A percentile compares a stretch with the other conserved stretches of the same genome.
phyloP scores from a whole-genome alignment of 345 rosid genomes.

The Psidium friedrichsthalianum region DNA sequence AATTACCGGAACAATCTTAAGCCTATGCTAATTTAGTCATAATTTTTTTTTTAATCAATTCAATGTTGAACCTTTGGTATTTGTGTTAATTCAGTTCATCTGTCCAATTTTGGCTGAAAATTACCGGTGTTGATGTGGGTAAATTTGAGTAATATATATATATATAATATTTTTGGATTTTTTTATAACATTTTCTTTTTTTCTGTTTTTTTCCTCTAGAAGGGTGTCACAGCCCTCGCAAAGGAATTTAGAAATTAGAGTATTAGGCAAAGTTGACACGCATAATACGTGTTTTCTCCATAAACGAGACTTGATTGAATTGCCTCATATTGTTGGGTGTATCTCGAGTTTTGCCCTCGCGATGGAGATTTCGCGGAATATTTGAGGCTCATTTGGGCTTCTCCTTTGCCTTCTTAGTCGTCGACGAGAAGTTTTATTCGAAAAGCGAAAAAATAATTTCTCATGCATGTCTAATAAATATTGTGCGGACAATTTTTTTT shows the following conservation, averaged over 20 bases:
- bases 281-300: background rate
- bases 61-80: too few species aligned
- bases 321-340: background rate
- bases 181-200: too few species aligned
- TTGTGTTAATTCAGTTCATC: too few species aligned
- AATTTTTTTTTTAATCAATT: too few species aligned
- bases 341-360: background rate
- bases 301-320: background rate
- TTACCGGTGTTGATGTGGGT: rapidly evolving
- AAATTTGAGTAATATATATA: too few species aligned
- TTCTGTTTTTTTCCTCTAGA: too few species aligned
- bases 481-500: background rate
- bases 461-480: too few species aligned
- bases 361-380: background rate
- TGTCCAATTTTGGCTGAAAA: too few species aligned
- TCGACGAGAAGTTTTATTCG: background rate
- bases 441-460: background rate
- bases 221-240: too few species aligned
- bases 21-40: too few species aligned
- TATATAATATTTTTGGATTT: too few species aligned
- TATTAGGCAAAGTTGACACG: background rate
- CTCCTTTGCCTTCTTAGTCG: background rate
- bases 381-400: background rate
- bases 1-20: too few species aligned
- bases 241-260: background rate